These are phyloP conservation scores for Fusarium annulatum DNA, from an alignment of 2,329 filamentous ascomycete species.

Conservation along the genomic window DNA sequence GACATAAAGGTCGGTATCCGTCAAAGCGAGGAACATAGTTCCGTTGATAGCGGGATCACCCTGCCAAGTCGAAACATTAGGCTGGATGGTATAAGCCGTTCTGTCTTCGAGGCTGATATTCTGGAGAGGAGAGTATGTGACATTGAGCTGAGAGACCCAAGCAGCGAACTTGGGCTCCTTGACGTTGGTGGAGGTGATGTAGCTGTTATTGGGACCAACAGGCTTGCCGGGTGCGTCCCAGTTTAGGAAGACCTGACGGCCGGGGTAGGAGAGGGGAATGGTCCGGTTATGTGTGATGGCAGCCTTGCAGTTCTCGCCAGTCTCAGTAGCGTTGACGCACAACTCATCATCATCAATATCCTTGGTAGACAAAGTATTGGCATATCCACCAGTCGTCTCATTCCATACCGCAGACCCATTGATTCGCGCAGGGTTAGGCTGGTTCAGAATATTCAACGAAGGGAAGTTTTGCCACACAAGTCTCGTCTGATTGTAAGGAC, in stretches of 20 bases:
- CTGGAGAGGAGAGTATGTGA: conserved; percentile 74
- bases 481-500: conserved; percentile 77
- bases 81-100: conserved; percentile 77
- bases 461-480: conserved; percentile 90
- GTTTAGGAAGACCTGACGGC: conserved; percentile 74
- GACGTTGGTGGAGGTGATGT: conserved; percentile 73
- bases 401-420: conserved; percentile 70
- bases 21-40: conserved; percentile 83
- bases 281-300: conserved; percentile 76
- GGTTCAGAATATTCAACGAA: conserved; percentile 75
- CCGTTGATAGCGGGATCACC: conserved; percentile 78
- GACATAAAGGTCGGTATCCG: conserved; percentile 73
- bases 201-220: conserved; percentile 85
- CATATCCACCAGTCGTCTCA: conserved; percentile 71
- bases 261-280: conserved; percentile 78
- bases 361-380: conserved; percentile 64
- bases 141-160: conserved; percentile 82
- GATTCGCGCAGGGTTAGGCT: conserved; percentile 77
- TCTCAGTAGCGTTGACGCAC: conserved; percentile 68
- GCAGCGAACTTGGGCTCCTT: conserved; percentile 72
- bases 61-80: conserved; percentile 73
- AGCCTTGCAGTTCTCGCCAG: conserved; percentile 66
- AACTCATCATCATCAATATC: conserved; percentile 57
- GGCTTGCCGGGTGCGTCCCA: conserved; percentile 78
- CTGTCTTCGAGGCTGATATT: conserved; percentile 60